phyloP scores from a whole-genome alignment of 805 yeast species.

The Myxozyma udenii region DNA sequence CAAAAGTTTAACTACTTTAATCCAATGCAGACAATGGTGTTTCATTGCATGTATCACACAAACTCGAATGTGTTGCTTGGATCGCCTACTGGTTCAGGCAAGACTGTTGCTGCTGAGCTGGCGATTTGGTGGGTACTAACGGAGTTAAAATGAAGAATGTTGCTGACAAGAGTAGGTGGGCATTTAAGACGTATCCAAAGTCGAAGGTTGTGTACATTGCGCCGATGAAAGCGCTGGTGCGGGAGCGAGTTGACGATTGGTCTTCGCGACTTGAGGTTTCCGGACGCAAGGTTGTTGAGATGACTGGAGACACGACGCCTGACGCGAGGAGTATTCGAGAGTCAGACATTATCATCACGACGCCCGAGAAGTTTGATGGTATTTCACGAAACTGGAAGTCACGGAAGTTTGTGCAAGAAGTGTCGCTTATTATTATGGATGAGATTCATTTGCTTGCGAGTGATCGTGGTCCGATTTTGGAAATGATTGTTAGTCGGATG shows the following conservation, averaged over 20 bases:
- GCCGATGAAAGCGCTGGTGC: conserved; percentile 82
- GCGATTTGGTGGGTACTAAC: conserved; percentile 71
- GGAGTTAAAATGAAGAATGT: not conserved
- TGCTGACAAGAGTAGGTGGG: conserved; percentile 42
- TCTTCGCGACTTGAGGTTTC: conserved; percentile 48
- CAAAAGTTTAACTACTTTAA: conserved; percentile 78
- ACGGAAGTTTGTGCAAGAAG: conserved; percentile 67
- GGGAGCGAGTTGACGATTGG: conserved; percentile 86
- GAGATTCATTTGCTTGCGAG: conserved; percentile 80
- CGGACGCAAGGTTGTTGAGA: conserved; percentile 60
- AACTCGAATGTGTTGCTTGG: conserved; percentile 85
- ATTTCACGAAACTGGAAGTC: conserved; percentile 83
- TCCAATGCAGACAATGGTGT: conserved; percentile 98
- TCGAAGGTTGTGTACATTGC: conserved; percentile 68
- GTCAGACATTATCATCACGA: conserved; percentile 75
- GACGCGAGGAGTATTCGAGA: conserved; percentile 61
- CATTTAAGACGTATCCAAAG: conserved; percentile 75
- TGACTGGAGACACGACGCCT: conserved; percentile 81
- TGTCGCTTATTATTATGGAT: conserved; percentile 77
- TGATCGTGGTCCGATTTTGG: conserved; percentile 82
- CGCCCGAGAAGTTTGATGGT: conserved; percentile 87
- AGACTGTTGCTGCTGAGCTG: conserved; percentile 92
- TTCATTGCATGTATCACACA: conserved; percentile 80
- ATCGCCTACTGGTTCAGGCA: conserved; percentile 98
- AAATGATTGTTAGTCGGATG: conserved; percentile 87